Conservation (phyloP, 768 basidiomycete genomes). For the Gymnopilus junonius region DNA sequence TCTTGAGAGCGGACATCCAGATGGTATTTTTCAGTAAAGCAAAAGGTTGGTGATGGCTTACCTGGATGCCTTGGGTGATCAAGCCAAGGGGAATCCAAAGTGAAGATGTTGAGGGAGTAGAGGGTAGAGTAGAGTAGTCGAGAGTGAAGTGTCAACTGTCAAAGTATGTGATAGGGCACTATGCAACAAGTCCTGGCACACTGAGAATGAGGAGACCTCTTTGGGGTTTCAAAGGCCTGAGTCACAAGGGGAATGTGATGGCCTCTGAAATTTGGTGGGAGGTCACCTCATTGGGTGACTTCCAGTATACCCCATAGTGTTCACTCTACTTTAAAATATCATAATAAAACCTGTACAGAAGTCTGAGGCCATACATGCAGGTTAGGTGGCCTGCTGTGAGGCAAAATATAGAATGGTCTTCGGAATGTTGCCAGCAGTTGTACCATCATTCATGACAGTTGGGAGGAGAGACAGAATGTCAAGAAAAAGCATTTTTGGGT, state of each 20-base stretch:
- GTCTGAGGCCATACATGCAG: too few species aligned
- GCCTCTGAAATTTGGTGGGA: neutral
- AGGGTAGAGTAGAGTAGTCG: neutral
- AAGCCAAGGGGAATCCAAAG: constrained; percentile 5
- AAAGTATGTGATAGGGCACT: constrained; percentile 12
- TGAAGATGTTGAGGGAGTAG: neutral
- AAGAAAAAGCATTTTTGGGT: too few species aligned
- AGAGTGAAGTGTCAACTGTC: constrained; percentile 1
- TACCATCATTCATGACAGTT: too few species aligned
- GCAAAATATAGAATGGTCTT: too few species aligned
- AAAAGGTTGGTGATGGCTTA: neutral
- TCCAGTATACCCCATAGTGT: neutral
- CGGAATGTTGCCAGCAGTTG: too few species aligned
- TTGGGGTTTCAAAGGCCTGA: neutral
- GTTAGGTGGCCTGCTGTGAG: too few species aligned
- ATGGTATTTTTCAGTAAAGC: neutral
- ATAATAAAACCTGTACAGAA: neutral
- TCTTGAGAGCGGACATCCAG: neutral
- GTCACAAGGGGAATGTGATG: neutral
- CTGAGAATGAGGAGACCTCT: neutral
- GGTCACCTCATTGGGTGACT: neutral
- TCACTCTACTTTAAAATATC: neutral
- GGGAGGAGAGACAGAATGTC: too few species aligned
- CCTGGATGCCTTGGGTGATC: constrained; percentile 10
- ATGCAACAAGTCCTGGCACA: constrained; percentile 5